Base-by-base conservation (phyloP, 371 early-diverging fungal genomes). In the Mucor racemosus region DNA sequence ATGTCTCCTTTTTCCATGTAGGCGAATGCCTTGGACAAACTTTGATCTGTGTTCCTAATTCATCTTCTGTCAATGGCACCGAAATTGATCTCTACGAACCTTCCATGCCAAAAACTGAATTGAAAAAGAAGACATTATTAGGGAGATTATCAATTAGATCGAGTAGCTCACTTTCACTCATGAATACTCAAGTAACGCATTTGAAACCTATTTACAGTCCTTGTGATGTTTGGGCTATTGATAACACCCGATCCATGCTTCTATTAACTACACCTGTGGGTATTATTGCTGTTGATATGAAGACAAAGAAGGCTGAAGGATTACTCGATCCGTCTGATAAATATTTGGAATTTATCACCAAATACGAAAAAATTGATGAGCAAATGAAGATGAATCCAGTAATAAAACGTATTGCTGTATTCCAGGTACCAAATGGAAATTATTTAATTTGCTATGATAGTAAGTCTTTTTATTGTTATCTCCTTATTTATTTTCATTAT, bases 371-470 rank as follows among this genome's bases (percentile, higher is more conserved):
- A 11, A 59, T 64, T 21, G 72, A 78, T 33, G 66, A 71, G 8
- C 69, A 55, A 19, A 71, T 74, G 14, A 66, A 58, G n/a, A 64
- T 72, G 19, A 72, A 65, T 19, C 63, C 62, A 9, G 39, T 31
- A 0, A 46, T 68, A 8, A 81, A 81, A 34, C 64, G 59, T 13
- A 77, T 77, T n/a, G 56, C 66, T 26, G 57, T 79, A 14, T 81
- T 77, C 38, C 71, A 61, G 10, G 76, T 69, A 10, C 75, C 76
- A 0, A 58, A 66, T 46, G 68, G 71, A 8, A 65, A 77, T 15
- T 75, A 81, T 65, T 63, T 78, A 13, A 67, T 79, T 17, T 81
- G 82, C 57, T 81, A 79, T 61, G 76, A 81, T 53, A 74, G 79
- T 80, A 68, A 71, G 74, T 39, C 21, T 38, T 58, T 38, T 38